Conservation (phyloP, 257 asterid species). For the Echium plantagineum region DNA sequence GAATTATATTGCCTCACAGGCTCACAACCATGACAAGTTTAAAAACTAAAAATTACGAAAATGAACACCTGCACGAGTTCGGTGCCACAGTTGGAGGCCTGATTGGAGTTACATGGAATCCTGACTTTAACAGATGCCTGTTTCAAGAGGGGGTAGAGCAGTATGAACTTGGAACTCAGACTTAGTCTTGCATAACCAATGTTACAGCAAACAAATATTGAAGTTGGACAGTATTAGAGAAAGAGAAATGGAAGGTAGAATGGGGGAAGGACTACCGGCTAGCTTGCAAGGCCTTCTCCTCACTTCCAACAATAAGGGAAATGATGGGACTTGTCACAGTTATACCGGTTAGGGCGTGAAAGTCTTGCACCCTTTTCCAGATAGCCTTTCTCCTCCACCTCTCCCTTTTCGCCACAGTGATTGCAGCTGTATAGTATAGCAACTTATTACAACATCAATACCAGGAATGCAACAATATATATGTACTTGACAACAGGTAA, state of each 20-base stretch:
- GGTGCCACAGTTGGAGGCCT: constrained; percentile 96
- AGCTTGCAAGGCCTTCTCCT: constrained; percentile 82
- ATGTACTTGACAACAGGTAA: neutral
- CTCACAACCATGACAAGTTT: constrained; percentile 14
- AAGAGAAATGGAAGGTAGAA: neutral
- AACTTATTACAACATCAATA: neutral
- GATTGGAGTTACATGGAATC: constrained; percentile 81
- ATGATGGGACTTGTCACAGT: constrained; percentile 35
- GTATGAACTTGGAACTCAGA: constrained; percentile 9
- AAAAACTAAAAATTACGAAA: constrained; percentile 34
- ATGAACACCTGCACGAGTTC: constrained; percentile 87
- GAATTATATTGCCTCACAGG: neutral
- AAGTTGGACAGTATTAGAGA: neutral
- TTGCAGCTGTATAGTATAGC: constrained; percentile 65
- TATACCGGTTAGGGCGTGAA: constrained; percentile 41
- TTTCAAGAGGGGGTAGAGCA: constrained; percentile 14
- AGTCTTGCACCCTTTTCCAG: constrained; percentile 53
- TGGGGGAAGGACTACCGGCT: constrained; percentile 54
- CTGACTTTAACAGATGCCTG: constrained; percentile 76
- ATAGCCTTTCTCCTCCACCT: constrained; percentile 77
- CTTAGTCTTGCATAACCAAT: neutral
- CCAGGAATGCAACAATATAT: neutral
- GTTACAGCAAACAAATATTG: neutral
- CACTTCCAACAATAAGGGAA: constrained; percentile 68
- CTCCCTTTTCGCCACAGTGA: constrained; percentile 63